These are phyloP conservation scores for Populus tomentosa DNA, from an alignment of 441 rosid species.

Conservation along the genomic window DNA sequence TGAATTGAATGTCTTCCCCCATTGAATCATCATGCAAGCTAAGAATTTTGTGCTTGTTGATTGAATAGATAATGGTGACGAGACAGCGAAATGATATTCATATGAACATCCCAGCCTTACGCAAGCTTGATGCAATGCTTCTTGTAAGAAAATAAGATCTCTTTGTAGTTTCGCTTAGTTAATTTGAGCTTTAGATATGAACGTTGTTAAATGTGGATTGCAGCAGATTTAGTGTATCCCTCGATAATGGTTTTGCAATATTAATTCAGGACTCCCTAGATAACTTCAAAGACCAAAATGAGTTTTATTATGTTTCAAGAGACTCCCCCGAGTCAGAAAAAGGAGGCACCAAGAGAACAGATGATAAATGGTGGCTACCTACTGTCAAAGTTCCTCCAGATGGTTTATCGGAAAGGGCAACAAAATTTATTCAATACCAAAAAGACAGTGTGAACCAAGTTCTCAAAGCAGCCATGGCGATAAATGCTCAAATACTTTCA, in stretches of 20 bases:
- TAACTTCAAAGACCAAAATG: conserved; percentile 55
- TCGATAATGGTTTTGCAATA: background rate
- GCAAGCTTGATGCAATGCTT: conserved; percentile 80
- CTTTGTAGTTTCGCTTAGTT: background rate
- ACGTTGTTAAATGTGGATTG: background rate
- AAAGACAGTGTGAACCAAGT: conserved; percentile 94
- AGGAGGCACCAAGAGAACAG: conserved; percentile 48
- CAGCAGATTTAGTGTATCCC: background rate
- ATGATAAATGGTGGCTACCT: conserved; percentile 98
- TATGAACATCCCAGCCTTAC: conserved; percentile 79
- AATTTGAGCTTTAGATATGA: background rate
- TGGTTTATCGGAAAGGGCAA: conserved; percentile 67
- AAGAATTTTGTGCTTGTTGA: background rate
- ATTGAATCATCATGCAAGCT: background rate
- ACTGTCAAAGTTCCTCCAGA: conserved; percentile 69
- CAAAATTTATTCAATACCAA: conserved; percentile 70
- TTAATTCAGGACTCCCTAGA: conserved; percentile 65
- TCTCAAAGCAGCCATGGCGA: conserved; percentile 96
- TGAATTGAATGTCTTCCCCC: background rate
- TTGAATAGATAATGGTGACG: conserved; percentile 55
- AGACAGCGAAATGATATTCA: conserved; percentile 74
- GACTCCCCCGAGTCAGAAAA: conserved; percentile 73
- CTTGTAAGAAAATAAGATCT: conserved; percentile 43
- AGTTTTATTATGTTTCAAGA: conserved; percentile 57
- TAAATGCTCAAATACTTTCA: conserved; percentile 84